Conservation (phyloP, 2,329 filamentous ascomycete genomes). For the Fusarium domesticum region DNA sequence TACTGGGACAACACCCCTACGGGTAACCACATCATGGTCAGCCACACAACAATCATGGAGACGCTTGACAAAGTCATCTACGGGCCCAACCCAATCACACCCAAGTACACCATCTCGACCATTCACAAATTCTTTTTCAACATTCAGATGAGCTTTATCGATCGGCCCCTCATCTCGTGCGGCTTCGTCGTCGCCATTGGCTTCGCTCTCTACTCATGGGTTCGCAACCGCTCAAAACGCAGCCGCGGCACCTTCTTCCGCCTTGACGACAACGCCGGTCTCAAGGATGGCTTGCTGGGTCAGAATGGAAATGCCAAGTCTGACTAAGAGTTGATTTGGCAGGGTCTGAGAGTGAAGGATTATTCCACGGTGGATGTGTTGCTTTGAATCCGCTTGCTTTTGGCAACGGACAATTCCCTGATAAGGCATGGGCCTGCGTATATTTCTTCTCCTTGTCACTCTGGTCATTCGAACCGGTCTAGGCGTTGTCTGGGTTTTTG, state of each 20-base stretch:
- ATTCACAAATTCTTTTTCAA: slow-evolving; percentile 71
- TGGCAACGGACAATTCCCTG: not conserved
- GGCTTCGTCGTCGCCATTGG: slow-evolving; percentile 57
- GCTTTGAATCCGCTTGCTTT: slow-evolving; percentile 18
- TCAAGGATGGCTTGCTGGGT: slow-evolving; percentile 65
- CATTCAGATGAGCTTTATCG: slow-evolving; percentile 54
- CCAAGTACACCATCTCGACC: slow-evolving; percentile 73
- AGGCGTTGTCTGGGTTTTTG: not conserved
- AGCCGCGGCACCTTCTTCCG: slow-evolving; percentile 58
- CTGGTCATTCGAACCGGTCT: not conserved
- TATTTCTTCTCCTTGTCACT: not conserved
- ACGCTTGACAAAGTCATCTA: slow-evolving; percentile 71
- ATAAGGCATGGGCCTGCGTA: not conserved
- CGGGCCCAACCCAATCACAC: slow-evolving; percentile 66
- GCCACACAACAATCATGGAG: slow-evolving; percentile 85
- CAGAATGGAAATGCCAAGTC: slow-evolving; percentile 37
- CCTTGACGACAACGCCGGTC: slow-evolving; percentile 55
- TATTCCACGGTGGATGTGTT: no score
- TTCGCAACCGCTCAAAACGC: slow-evolving; percentile 53
- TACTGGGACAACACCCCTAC: slow-evolving; percentile 94
- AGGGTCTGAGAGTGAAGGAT: no score
- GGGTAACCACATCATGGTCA: slow-evolving; percentile 85
- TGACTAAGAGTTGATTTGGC: no score
- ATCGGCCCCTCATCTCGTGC: slow-evolving; percentile 58
- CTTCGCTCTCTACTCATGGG: slow-evolving; percentile 51